Percentiles rank a stretch among this genome's conserved stretches.
phyloP scores from a whole-genome alignment of 2,329 filamentous ascomycete species.

The Corynespora cassiicola region DNA sequence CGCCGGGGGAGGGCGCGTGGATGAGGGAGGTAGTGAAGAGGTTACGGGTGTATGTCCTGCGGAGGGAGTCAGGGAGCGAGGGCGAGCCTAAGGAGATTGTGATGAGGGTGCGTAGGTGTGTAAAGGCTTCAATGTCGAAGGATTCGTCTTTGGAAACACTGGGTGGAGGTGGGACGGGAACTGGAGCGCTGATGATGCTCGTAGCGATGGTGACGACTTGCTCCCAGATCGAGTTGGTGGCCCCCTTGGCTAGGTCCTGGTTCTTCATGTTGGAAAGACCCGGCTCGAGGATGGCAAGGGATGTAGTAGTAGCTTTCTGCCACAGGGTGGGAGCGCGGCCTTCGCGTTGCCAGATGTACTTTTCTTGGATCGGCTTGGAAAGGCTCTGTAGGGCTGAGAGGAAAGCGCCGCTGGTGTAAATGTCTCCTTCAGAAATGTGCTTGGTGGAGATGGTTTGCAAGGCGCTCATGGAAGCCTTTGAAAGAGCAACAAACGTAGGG shows the following conservation, averaged over 20 bases:
- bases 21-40: slow-evolving; percentile 85
- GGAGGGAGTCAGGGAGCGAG: slow-evolving; percentile 69
- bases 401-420: slow-evolving; percentile 74
- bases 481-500: slow-evolving; percentile 88
- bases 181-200: slow-evolving; percentile 46
- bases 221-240: no score
- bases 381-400: slow-evolving; percentile 71
- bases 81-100: slow-evolving; percentile 74
- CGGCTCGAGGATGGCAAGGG: slow-evolving; percentile 71
- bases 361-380: slow-evolving; percentile 73
- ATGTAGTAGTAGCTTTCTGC: slow-evolving; percentile 77
- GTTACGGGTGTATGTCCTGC: slow-evolving; percentile 73
- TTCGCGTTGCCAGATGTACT: slow-evolving; percentile 77
- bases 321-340: slow-evolving; percentile 77
- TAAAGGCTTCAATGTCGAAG: slow-evolving; percentile 82
- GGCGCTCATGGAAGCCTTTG: slow-evolving; percentile 79
- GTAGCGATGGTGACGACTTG: slow-evolving; percentile 47
- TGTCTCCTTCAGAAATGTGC: slow-evolving; percentile 67
- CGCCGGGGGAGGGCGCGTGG: slow-evolving; percentile 69
- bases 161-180: slow-evolving; percentile 45
- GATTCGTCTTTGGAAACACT: slow-evolving; percentile 67
- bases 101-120: slow-evolving; percentile 71
- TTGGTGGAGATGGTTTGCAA: slow-evolving; percentile 66
- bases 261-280: slow-evolving; percentile 61
- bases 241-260: no score